Conservation (phyloP, 805 yeast species). For the Metschnikowia baotianmanensis region DNA sequence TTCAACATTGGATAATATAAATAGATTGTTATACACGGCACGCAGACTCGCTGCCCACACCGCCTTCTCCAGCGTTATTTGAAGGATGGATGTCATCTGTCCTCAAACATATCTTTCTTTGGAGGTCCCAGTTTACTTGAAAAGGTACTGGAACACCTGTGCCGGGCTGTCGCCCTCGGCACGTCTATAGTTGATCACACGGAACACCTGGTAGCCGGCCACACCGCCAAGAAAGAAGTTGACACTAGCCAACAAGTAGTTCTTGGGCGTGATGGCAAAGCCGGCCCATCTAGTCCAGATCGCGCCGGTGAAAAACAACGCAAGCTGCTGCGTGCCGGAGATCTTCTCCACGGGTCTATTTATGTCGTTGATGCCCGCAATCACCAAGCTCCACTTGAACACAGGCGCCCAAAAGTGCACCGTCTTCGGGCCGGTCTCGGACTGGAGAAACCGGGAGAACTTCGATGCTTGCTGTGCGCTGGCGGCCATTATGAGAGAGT, state of each 20-base stretch:
- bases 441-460: constrained; percentile 68
- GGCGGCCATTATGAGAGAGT: too few relatives aligned
- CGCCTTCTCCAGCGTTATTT: neutral
- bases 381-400: constrained; percentile 78
- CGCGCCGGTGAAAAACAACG: constrained; percentile 85
- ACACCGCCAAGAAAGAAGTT: constrained; percentile 91
- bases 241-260: constrained; percentile 83
- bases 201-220: constrained; percentile 76
- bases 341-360: constrained; percentile 89
- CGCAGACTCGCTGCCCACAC: neutral
- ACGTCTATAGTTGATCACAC: constrained; percentile 68
- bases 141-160: constrained; percentile 58
- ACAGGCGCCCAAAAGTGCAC: constrained; percentile 90
- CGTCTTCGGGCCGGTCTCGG: constrained; percentile 96
- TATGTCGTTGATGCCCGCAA: constrained; percentile 87
- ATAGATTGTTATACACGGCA: constrained; percentile 5
- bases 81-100: neutral
- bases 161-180: constrained; percentile 58
- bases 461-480: constrained; percentile 43
- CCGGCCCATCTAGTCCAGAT: constrained; percentile 98
- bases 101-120: too few relatives aligned
- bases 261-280: constrained; percentile 85
- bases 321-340: constrained; percentile 85
- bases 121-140: constrained; percentile 31
- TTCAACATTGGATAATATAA: neutral